Conservation (phyloP, 176 grass and related monocot genomes). For the Avena sativa region DNA sequence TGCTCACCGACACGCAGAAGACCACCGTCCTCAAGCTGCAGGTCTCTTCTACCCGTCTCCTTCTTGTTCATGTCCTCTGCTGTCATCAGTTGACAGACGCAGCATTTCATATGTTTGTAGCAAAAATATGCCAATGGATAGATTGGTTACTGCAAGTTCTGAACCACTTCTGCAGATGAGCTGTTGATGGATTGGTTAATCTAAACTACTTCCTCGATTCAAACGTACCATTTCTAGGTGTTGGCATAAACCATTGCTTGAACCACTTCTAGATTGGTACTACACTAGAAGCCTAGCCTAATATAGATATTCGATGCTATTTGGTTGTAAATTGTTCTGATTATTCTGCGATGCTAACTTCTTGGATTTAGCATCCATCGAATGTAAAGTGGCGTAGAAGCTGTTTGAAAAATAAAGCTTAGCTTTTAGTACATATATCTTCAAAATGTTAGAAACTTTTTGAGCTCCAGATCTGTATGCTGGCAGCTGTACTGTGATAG, state of each 20-base stretch:
- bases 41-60: slow-evolving; percentile 18
- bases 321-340: slow-evolving; percentile 12
- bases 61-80: neutral
- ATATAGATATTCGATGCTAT: neutral
- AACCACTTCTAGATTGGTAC: too few relatives aligned
- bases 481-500: neutral
- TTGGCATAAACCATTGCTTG: neutral
- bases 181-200: neutral
- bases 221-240: neutral
- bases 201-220: neutral
- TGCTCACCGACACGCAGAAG: slow-evolving; percentile 81
- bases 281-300: neutral
- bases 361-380: neutral
- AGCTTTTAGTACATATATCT: neutral
- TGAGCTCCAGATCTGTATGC: neutral
- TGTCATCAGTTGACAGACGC: neutral
- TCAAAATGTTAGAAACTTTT: neutral
- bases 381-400: neutral
- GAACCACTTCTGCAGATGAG: neutral
- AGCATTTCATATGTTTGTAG: neutral
- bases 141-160: neutral
- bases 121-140: neutral
- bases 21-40: slow-evolving; percentile 96
- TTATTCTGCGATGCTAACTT: neutral
- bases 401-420: neutral